Conservation (phyloP, 2,329 filamentous ascomycete species). For the Beauveria varroae region DNA sequence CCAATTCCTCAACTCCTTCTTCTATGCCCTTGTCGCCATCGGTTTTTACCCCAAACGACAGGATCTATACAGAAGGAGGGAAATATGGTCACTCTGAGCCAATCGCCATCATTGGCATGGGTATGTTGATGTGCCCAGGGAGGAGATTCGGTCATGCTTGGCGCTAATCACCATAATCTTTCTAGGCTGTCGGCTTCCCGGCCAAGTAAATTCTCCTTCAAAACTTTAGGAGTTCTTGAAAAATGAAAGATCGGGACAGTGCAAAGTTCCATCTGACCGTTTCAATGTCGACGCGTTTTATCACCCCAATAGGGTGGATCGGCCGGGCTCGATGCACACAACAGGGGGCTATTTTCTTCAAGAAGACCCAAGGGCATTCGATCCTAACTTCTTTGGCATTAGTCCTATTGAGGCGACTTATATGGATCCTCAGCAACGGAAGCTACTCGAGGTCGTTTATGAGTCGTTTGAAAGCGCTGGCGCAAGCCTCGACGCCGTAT, state of each 20-base stretch:
- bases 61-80: too few relatives aligned
- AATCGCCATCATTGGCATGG: too few relatives aligned
- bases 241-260: background rate
- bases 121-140: too few relatives aligned
- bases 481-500: background rate
- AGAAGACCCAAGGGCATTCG: constrained; percentile 21
- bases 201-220: background rate
- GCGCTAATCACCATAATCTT: too few relatives aligned
- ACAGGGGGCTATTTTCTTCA: background rate
- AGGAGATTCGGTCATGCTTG: too few relatives aligned
- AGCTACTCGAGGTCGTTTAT: constrained; percentile 25
- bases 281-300: background rate
- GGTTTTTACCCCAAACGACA: too few relatives aligned
- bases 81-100: too few relatives aligned
- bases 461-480: constrained; percentile 15
- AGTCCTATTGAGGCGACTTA: constrained; percentile 35
- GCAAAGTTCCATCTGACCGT: background rate
- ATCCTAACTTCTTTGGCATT: constrained; percentile 38
- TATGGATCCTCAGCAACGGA: constrained; percentile 24
- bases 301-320: background rate
- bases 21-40: too few relatives aligned
- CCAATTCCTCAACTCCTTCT: too few relatives aligned
- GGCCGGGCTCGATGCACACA: background rate
- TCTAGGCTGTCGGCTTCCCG: background rate
- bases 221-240: background rate